Evolutionary conservation across 176 grass and related monocot genomes (phyloP).

Genomic region (Hordeum vulgare): MorexV3_pseudomolecules_assembly NC_058518.1:514994397-514994896

Average conservation of each 20-base stretch:
- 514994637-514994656: background rate
- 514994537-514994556: conserved; percentile 24
- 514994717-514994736: no score
- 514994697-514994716: no score
- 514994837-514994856: no score
- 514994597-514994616: background rate
- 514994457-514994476: conserved; percentile 23
- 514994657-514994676: background rate
- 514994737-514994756: background rate
- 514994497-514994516: background rate
- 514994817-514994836: no score
- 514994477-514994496: background rate
- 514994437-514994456: conserved; percentile 30
- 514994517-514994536: background rate
- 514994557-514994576: background rate
- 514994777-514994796: no score
- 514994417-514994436: background rate
- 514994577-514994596: background rate
- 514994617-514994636: background rate
- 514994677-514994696: background rate
- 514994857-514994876: no score
- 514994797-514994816: no score
- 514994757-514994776: no score
- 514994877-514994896: no score
- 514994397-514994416: background rate